These are phyloP conservation scores for Penicillium glabrum DNA, from an alignment of 2,329 filamentous ascomycete genomes.

Conservation along the genomic window DNA sequence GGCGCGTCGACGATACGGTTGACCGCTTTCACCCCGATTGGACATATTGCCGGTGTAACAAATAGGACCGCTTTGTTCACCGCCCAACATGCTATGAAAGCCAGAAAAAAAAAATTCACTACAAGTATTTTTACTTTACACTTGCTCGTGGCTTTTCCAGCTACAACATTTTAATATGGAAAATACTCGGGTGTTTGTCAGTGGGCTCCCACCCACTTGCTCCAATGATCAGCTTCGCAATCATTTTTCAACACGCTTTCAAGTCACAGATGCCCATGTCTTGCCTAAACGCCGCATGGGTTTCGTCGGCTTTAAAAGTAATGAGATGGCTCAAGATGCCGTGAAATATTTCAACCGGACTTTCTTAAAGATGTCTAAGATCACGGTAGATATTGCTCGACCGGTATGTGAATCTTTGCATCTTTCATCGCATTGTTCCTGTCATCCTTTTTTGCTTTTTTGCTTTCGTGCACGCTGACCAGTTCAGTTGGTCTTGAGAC, in stretches of 20 bases:
- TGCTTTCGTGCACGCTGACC: conserved; percentile 37
- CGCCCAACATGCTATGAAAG: conserved; percentile 34
- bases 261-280: conserved; percentile 89
- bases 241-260: conserved; percentile 76
- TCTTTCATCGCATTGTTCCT: conserved; percentile 11
- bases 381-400: conserved; percentile 82
- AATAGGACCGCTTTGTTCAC: conserved; percentile 24
- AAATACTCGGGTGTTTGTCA: conserved; percentile 73
- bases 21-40: conserved; percentile 11
- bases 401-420: conserved; percentile 58
- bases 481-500: conserved; percentile 40
- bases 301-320: conserved; percentile 88
- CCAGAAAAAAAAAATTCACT: conserved; percentile 29
- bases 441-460: conserved; percentile 7
- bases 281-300: conserved; percentile 88
- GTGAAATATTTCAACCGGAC: conserved; percentile 95
- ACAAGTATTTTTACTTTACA: conserved; percentile 13
- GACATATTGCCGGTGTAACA: conserved; percentile 10
- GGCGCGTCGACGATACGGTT: conserved; percentile 9
- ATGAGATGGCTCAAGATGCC: conserved; percentile 76
- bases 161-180: conserved; percentile 54
- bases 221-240: conserved; percentile 82
- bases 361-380: conserved; percentile 94
- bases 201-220: conserved; percentile 78
- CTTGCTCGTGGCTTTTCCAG: conserved; percentile 17